These are phyloP conservation scores for Fusarium caatingaense DNA, from an alignment of 2,329 filamentous ascomycete species.

Conservation along the genomic window DNA sequence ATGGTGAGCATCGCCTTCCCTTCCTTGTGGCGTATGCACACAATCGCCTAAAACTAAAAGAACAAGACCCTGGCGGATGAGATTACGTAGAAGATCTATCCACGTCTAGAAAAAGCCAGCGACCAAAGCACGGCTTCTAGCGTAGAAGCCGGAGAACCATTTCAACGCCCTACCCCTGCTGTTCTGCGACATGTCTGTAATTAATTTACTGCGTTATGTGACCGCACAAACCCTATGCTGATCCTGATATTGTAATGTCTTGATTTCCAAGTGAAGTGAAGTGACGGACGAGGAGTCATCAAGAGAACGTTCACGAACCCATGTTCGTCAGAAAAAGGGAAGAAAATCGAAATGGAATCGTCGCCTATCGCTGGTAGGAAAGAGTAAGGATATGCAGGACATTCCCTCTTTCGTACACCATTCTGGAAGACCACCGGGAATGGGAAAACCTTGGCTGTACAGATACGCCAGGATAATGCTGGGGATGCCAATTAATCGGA, in stretches of 20 bases:
- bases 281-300: neutral
- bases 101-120: constrained; percentile 21
- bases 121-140: constrained; percentile 28
- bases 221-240: constrained; percentile 20
- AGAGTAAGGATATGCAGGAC: constrained; percentile 5
- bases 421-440: constrained; percentile 41
- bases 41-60: constrained; percentile 21
- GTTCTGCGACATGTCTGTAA: constrained; percentile 1
- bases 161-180: constrained; percentile 1
- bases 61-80: constrained; percentile 25
- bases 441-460: constrained; percentile 22
- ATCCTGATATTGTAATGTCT: constrained; percentile 14
- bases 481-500: constrained; percentile 13
- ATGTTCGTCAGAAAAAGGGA: constrained; percentile 15
- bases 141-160: constrained; percentile 1
- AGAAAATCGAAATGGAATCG: constrained; percentile 5
- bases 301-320: constrained; percentile 1
- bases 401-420: constrained; percentile 19
- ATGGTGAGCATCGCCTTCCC: constrained; percentile 27
- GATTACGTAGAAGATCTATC: constrained; percentile 20
- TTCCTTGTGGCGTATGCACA: constrained; percentile 26
- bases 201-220: constrained; percentile 4
- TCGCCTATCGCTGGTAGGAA: constrained; percentile 1
- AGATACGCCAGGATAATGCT: constrained; percentile 37
- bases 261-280: constrained; percentile 11